Evolutionary conservation across 768 basidiomycete species (phyloP), one percentile per base, ranked within the genome.

Genomic region (Agrocybe praecox): DNA sequence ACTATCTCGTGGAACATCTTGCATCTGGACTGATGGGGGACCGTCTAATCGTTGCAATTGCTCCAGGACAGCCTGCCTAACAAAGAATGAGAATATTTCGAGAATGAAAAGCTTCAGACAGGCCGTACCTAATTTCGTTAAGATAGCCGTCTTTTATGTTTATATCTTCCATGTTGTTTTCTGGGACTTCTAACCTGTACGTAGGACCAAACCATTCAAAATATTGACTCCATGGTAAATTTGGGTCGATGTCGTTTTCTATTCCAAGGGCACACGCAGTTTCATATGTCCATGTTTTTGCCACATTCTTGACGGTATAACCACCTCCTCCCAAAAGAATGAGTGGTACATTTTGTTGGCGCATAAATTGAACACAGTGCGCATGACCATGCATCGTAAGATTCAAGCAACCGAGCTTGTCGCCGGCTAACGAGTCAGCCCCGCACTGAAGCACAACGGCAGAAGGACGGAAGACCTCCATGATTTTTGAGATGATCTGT

Each of bases 171-270:
- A 96, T 93, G 66, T 98, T 98, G 65, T 90, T 98, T 61, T 83
- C 81, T 21, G 86, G 81, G 1, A 99, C 96, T 66, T 98, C 96
- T 26, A 99, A 77, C 57, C 95, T 82, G 71, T 96, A 99, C 56
- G 94, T 80, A 19, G 96, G 96, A 0, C 96, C 97, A 68, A 96
- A 98, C 88, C 95, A 99, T 69, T 98, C 96, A 69, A 98, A 92
- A 69, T 94, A 96, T 62, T 88, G 85, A 71, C 87, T 92, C 85
- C 87, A 94, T 1, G 91, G 92, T 54, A 94, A 72, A 62, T 91
- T 89, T 22, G 81, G 79, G 67, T 93, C 88, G 52, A 92, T 87
- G 12, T 82, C 81, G 44, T 91, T 76, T 67, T 95, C 89, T 47
- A 90, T 82, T 2, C 93, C 95, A 15, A 95, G 80, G 14, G 94